Base-by-base conservation (phyloP, 78 protist species). In the Corallochytrium limacisporum region DNA sequence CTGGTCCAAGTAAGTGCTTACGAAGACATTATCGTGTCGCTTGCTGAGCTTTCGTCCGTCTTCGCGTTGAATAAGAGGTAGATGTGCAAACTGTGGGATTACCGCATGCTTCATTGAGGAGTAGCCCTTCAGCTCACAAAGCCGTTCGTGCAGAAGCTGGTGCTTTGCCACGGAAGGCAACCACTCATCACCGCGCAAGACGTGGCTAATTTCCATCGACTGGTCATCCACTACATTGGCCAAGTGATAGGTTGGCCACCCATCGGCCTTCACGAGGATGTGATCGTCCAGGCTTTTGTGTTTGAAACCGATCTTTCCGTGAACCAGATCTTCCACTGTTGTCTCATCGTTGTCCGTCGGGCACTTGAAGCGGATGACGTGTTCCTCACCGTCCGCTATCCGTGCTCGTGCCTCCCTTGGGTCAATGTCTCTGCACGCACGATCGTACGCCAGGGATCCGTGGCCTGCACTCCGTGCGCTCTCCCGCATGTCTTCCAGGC, bases 151-250 rank as follows among this genome's bases (percentile, higher is more conserved):
- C 57, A 87, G 81, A 13, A 79, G 37, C 26, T 74, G 28, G 72
- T 87, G 92, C 60, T 87, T 87, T 12, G 88, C 79, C 1, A 82
- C 60, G 2, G 85, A 78, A 37, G 71, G 31, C 32, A 87, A 59
- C 92, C 92, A 87, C 32, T 87, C 92, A n/a, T 73, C 82, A 29
- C 92, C 92, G 28, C 92, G 74, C 24, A 87, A 65, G 53, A 87
- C 74, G 48, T 87, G 92, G 0, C 84, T 47, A 18, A 87, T 87
- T 43, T 51, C 43, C 92, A 87, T 87, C 4, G 50, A 40, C 40
- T 77, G 78, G 69, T 87, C 92, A 49, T 87, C 92, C 6, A 87
- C 86, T 0, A 87, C 92, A 22, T 74, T 74, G 46, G 92, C 92
- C 39, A 87, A 72, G 61, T 87, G 92, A 40, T 87, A 87, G 15